Conservation (phyloP, 306 rosid species). For the Macrotyloma uniflorum region DNA sequence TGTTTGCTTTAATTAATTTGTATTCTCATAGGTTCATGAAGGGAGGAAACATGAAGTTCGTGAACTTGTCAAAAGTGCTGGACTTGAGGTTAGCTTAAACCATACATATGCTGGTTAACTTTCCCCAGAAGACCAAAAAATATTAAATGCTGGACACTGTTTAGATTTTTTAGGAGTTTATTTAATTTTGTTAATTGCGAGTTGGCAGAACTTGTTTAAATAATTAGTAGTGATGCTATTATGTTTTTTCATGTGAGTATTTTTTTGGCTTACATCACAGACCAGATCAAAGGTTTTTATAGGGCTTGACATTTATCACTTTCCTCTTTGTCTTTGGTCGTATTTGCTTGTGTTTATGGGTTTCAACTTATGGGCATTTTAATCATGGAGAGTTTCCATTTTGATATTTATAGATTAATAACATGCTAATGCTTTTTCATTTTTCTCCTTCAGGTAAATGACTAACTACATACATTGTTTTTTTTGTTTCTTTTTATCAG, state of each 20-base stretch:
- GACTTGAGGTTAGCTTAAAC: slow-evolving; percentile 76
- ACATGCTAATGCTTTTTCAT: slow-evolving; percentile 1
- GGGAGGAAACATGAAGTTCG: slow-evolving; percentile 99
- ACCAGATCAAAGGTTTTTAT: background rate
- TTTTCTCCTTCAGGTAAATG: slow-evolving; percentile 4
- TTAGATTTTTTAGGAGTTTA: slow-evolving; percentile 16
- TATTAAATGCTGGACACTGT: background rate
- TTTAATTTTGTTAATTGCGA: background rate
- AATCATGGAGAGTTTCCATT: slow-evolving; percentile 1
- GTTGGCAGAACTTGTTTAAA: background rate
- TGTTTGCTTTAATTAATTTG: slow-evolving; percentile 44
- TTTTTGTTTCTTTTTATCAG: slow-evolving; percentile 51
- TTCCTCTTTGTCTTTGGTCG: background rate
- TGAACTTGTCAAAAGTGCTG: slow-evolving; percentile 87
- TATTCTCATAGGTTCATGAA: slow-evolving; percentile 77
- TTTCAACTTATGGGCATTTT: slow-evolving; percentile 20
- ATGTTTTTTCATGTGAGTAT: background rate
- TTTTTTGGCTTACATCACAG: background rate
- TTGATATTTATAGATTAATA: slow-evolving; percentile 13
- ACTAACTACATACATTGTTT: background rate
- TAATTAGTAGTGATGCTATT: background rate
- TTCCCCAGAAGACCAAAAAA: background rate
- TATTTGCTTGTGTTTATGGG: background rate
- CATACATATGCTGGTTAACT: slow-evolving; percentile 16
- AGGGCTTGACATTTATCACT: background rate